Conservation (phyloP, 2,329 filamentous ascomycete genomes). For the Daldinia sp. region DNA sequence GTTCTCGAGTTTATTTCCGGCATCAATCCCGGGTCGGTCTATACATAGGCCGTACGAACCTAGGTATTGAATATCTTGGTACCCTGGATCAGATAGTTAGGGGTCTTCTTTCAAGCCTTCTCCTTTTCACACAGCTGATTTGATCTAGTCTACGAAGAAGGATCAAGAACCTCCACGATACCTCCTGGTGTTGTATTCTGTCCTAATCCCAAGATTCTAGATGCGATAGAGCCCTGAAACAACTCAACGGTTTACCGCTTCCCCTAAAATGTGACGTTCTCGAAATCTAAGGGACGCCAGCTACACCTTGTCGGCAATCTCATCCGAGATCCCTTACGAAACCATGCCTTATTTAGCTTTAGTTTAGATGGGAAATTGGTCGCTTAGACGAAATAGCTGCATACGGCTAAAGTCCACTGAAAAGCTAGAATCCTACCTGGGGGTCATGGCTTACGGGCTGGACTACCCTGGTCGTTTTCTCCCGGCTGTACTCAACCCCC, state of each 20-base stretch:
- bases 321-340: slow-evolving; percentile 23
- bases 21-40: background rate
- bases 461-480: background rate
- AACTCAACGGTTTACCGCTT: slow-evolving; percentile 1
- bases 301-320: slow-evolving; percentile 19
- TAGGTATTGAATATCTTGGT: background rate
- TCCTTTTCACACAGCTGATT: background rate
- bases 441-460: slow-evolving; percentile 12
- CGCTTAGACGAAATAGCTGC: slow-evolving; percentile 21
- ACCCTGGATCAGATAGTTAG: background rate
- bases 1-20: background rate
- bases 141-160: slow-evolving; percentile 8
- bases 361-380: slow-evolving; percentile 11
- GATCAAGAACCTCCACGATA: slow-evolving; percentile 18
- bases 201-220: slow-evolving; percentile 3
- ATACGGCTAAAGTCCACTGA: slow-evolving; percentile 6
- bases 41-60: background rate
- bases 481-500: slow-evolving; percentile 19
- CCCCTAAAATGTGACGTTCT: slow-evolving; percentile 14
- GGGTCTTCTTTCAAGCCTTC: background rate
- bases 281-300: background rate
- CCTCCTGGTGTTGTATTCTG: slow-evolving; percentile 9
- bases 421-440: slow-evolving; percentile 14
- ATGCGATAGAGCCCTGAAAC: slow-evolving; percentile 23
- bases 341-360: slow-evolving; percentile 13